Evolutionary conservation across 129 eudicot genomes (phyloP).

Genomic region (Tanacetum coccineum): DNA sequence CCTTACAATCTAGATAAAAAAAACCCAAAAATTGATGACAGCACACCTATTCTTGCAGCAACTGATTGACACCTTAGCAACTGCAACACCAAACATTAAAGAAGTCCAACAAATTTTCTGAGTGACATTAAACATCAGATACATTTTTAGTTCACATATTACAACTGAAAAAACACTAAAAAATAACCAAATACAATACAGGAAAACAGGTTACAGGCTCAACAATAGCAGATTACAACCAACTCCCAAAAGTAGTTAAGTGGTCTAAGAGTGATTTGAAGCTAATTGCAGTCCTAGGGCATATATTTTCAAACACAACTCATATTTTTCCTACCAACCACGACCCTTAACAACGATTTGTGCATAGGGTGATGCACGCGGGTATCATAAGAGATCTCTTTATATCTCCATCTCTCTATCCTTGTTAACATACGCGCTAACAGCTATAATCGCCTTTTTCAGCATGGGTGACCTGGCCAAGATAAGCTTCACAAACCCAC

Average conservation of each 20-base stretch:
- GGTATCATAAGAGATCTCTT: neutral
- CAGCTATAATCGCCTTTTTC: neutral
- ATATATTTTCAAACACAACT: neutral
- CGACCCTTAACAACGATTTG: neutral
- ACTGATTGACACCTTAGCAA: too few species aligned
- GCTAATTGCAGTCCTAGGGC: neutral
- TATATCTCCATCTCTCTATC: slow-evolving; percentile 7
- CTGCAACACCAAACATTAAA: too few species aligned
- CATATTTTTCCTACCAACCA: neutral
- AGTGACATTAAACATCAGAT: too few species aligned
- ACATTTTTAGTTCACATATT: too few species aligned
- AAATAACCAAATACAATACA: too few species aligned
- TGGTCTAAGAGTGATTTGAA: neutral
- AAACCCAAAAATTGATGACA: too few species aligned
- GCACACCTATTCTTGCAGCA: too few species aligned
- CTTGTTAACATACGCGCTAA: neutral
- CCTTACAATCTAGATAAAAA: too few species aligned
- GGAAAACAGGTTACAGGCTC: too few species aligned
- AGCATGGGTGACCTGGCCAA: slow-evolving; percentile 18
- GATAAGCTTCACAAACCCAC: slow-evolving; percentile 18
- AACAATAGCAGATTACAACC: neutral
- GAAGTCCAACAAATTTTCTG: too few species aligned
- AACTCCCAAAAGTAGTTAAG: neutral
- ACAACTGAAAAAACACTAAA: too few species aligned
- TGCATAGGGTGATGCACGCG: neutral